These are phyloP conservation scores for Leccinellum albellum DNA, from an alignment of 768 basidiomycete genomes.

Conservation along the genomic window DNA sequence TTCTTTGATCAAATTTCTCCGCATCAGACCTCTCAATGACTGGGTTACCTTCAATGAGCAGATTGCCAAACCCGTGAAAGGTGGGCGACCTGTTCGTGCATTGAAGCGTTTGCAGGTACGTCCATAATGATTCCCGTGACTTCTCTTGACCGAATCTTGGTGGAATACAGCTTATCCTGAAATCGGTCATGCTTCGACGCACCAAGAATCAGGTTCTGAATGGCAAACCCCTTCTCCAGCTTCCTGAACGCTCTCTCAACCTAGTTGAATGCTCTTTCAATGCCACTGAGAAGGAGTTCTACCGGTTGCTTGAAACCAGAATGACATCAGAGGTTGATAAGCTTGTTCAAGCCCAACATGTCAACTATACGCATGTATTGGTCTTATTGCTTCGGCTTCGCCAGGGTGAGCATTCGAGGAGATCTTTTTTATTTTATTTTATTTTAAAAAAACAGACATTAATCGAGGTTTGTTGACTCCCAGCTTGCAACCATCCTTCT, in stretches of 20 bases:
- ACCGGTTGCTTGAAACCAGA: slow-evolving; percentile 63
- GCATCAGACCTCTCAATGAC: slow-evolving; percentile 74
- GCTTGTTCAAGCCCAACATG: slow-evolving; percentile 49
- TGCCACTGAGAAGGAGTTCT: slow-evolving; percentile 73
- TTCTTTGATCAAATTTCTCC: slow-evolving; percentile 85
- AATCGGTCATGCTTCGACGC: slow-evolving; percentile 85
- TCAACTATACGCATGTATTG: slow-evolving; percentile 68
- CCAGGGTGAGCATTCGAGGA: slow-evolving; percentile 74
- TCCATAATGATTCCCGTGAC: not conserved
- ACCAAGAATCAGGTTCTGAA: slow-evolving; percentile 69
- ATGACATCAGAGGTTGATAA: slow-evolving; percentile 67
- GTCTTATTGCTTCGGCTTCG: slow-evolving; percentile 76
- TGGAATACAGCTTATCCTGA: slow-evolving; percentile 64
- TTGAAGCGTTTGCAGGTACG: slow-evolving; percentile 82
- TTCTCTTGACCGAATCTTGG: not conserved
- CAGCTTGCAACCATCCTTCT: slow-evolving; percentile 88
- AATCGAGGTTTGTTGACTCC: not conserved
- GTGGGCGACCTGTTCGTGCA: slow-evolving; percentile 55
- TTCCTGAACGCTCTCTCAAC: slow-evolving; percentile 71
- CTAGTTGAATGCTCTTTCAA: slow-evolving; percentile 79
- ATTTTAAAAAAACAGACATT: not conserved
- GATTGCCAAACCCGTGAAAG: slow-evolving; percentile 78
- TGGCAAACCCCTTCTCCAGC: slow-evolving; percentile 76
- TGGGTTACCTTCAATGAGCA: slow-evolving; percentile 76
- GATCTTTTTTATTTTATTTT: no score